Conservation (phyloP, 2,329 filamentous ascomycete genomes). For the Cytospora leucostoma region DNA sequence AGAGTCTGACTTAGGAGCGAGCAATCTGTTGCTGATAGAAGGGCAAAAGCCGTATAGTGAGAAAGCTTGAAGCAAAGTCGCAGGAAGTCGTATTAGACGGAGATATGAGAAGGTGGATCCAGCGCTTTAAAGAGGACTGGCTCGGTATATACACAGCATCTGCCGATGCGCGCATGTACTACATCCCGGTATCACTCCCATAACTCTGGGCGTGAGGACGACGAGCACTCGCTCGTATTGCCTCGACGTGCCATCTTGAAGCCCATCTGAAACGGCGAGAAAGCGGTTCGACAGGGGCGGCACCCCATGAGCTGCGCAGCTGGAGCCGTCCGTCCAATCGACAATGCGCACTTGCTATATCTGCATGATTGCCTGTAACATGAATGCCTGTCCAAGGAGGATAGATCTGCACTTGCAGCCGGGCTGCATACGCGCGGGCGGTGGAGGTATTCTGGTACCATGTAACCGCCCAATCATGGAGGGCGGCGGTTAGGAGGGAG, state of each 20-base stretch:
- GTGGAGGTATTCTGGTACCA: conserved; percentile 6
- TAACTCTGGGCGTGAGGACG: conserved; percentile 6
- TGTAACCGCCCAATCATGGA: conserved; percentile 19
- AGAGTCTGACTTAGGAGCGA: conserved; percentile 28
- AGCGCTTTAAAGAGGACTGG: conserved; percentile 16
- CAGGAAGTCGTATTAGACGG: conserved; percentile 24
- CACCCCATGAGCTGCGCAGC: conserved; percentile 15
- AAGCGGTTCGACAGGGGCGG: conserved; percentile 24
- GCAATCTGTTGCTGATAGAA: conserved; percentile 33
- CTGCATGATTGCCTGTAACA: conserved; percentile 12
- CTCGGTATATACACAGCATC: conserved; percentile 8
- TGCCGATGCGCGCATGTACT: conserved; percentile 24
- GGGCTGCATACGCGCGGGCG: conserved; percentile 8
- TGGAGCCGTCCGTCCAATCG: conserved; percentile 8
- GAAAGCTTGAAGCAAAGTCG: conserved; percentile 23
- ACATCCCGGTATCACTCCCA: conserved; percentile 12
- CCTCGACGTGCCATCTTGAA: conserved; percentile 32
- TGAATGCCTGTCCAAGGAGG: background rate
- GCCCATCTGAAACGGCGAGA: conserved; percentile 33
- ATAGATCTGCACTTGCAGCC: conserved; percentile 20
- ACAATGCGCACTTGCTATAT: conserved; percentile 9
- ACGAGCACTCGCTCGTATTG: background rate
- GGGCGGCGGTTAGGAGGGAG: conserved; percentile 19
- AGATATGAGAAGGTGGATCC: conserved; percentile 13
- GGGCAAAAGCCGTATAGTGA: conserved; percentile 28